These are phyloP conservation scores for Malassezia furfur DNA, from an alignment of 1,284 basidiomycete genomes.

Conservation along the genomic window DNA sequence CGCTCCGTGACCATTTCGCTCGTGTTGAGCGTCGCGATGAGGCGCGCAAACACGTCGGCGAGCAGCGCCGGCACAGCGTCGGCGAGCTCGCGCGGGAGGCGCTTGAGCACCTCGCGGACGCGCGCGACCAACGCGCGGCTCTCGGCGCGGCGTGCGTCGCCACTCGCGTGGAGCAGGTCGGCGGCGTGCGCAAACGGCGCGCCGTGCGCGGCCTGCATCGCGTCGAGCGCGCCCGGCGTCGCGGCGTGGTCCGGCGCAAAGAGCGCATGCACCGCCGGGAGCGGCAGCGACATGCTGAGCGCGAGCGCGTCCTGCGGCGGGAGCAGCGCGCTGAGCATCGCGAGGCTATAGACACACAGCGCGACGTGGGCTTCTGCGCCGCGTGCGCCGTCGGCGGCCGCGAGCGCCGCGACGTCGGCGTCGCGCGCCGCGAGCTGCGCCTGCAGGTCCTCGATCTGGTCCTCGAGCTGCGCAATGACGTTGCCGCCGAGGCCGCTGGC, in stretches of 20 bases:
- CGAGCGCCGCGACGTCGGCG: background rate
- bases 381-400: background rate
- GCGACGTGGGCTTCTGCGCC: background rate
- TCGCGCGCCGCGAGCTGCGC: conserved; percentile 12
- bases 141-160: background rate
- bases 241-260: conserved; percentile 3
- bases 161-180: background rate
- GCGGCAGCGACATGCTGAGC: conserved; percentile 16
- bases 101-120: background rate
- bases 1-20: conserved; percentile 14
- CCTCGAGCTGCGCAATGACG: conserved; percentile 19
- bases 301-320: conserved; percentile 9
- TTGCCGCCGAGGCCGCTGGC: conserved; percentile 13
- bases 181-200: background rate
- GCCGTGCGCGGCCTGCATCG: background rate
- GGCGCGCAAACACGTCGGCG: conserved; percentile 5
- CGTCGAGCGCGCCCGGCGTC: background rate
- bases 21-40: conserved; percentile 12
- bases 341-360: conserved; percentile 8
- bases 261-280: conserved; percentile 4
- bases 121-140: conserved; percentile 4
- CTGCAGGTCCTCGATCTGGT: conserved; percentile 16
- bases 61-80: background rate
- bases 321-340: conserved; percentile 11
- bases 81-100: background rate